Conservation (phyloP, 1,284 basidiomycete genomes). For the Ustilago esculenta region DNA sequence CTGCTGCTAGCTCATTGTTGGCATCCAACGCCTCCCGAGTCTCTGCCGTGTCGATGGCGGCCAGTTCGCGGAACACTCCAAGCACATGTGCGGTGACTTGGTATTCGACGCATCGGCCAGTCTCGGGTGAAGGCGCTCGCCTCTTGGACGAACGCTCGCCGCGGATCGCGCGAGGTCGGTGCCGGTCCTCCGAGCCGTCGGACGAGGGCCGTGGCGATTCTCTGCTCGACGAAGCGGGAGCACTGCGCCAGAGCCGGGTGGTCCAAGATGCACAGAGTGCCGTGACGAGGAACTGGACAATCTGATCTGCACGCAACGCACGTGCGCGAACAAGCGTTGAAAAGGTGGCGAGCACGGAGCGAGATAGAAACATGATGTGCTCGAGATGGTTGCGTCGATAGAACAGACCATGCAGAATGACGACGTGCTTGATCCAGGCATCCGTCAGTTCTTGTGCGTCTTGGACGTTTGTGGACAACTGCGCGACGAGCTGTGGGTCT, state of each 20-base stretch:
- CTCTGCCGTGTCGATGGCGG: conserved; percentile 75
- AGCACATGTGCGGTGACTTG: conserved; percentile 79
- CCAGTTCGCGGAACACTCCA: conserved; percentile 75
- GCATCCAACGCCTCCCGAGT: conserved; percentile 70
- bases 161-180: conserved; percentile 68
- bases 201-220: conserved; percentile 29
- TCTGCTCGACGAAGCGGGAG: conserved; percentile 13
- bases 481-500: conserved; percentile 21
- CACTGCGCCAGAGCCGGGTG: conserved; percentile 49
- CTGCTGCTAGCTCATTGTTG: conserved; percentile 68
- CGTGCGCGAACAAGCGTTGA: conserved; percentile 38
- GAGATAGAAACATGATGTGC: conserved; percentile 44
- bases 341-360: conserved; percentile 47
- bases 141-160: conserved; percentile 70
- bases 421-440: conserved; percentile 43
- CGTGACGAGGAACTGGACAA: conserved; percentile 58
- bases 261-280: conserved; percentile 58
- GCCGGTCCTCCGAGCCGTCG: conserved; percentile 34
- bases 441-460: conserved; percentile 18
- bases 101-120: conserved; percentile 71
- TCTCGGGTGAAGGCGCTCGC: conserved; percentile 33
- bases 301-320: conserved; percentile 54
- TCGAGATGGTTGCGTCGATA: conserved; percentile 46
- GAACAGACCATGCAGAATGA: conserved; percentile 59
- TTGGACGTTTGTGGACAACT: conserved; percentile 19